Base-by-base conservation (phyloP, 768 basidiomycete species). In the Brasilioporus rufonigricans region DNA sequence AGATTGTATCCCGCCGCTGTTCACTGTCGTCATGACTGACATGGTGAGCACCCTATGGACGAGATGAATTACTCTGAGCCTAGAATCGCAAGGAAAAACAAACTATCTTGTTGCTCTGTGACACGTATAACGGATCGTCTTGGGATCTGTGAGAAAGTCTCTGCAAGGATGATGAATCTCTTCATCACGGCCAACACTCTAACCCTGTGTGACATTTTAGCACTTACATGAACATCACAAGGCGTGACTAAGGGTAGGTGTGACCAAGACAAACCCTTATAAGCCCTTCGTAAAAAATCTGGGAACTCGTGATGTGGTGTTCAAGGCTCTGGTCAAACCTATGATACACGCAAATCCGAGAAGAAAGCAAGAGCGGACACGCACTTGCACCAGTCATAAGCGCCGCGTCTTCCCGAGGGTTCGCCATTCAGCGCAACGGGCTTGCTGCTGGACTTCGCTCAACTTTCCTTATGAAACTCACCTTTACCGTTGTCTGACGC, bases 31-130 rank as follows among this genome's bases (percentile, higher is more conserved):
- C 77, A 38, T 77, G 76, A 52, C 79, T 81, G 39, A 89, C 82
- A 75, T 88, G 85, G 57, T 91, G 85, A 12, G 87, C 89, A 36
- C 88, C 89, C 89, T 91, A 51, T 23, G 21, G 6, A 41, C n/a
- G 53, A 1, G 27, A 48, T 6, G 19, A 44, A 16, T 14, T 19
- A 21, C 16, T 5, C 12, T 13, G 27, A n/a, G 41, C n/a, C n/a
- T n/a, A 23, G 29, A 29, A 35, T 9, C 26, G 10, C 5, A n/a
- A 13, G 5, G n/a, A 13, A 8, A 5, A 12, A 33, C 6, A 4
- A 1, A 50, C 31, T 8, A 10, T 40, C 84, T 54, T 58, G 88
- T 89, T 35, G 89, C 89, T 88, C 89, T 90, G 18, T 80, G 80
- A 67, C 86, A 87, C 4, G 90, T 88, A 59, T 87, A 90, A 54